Evolutionary conservation across 768 basidiomycete genomes (phyloP), one percentile per base, ranked within the genome.

Genomic region (Hemileccinum impolitum): DNA sequence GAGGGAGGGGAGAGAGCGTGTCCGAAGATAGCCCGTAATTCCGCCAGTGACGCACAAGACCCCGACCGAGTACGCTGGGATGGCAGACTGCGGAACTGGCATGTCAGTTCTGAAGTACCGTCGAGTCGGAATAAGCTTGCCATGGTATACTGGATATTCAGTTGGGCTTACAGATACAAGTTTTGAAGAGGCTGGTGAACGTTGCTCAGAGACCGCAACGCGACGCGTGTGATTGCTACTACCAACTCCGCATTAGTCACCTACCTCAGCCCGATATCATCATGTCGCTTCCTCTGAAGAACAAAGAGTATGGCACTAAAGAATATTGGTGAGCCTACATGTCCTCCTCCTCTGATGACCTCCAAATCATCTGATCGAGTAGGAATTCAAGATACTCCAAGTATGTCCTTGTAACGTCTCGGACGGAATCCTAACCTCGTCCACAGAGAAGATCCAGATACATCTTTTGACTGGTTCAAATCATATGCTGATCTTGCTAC

Each of bases 401-500:
- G 87, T 88, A 57, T 67, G 75, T 69, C 28, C 32, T 23, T 15
- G 18, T 43, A 26, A n/a, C n/a, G n/a, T 23, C 17, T 30, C 43
- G 23, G 39, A 44, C 30, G n/a, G 11, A 26, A 26, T 36, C 25
- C 34, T 17, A 13, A 32, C 36, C 21, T 30, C 9, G 23, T n/a
- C 39, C 34, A 48, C 48, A 88, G 87, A 58, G 83, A 86, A 65
- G 61, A 72, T 5, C 71, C 75, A 15, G 79, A 80, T n/a, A 70
- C 69, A 4, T 71, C 78, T 6, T 91, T 87, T 53, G 90, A 93
- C 68, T 93, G 90, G 90, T 91, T 91, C 73, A 91, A 90, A 64
- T 81, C 82, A 9, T 93, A 91, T 58, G 64, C 66, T 2, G 89
- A 93, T 48, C 71, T 93, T n/a, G 76, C 82, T 7, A 66, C 75